Base-by-base conservation (phyloP, 495 filamentous ascomycete species). In the Neurospora sublineolata region DNA sequence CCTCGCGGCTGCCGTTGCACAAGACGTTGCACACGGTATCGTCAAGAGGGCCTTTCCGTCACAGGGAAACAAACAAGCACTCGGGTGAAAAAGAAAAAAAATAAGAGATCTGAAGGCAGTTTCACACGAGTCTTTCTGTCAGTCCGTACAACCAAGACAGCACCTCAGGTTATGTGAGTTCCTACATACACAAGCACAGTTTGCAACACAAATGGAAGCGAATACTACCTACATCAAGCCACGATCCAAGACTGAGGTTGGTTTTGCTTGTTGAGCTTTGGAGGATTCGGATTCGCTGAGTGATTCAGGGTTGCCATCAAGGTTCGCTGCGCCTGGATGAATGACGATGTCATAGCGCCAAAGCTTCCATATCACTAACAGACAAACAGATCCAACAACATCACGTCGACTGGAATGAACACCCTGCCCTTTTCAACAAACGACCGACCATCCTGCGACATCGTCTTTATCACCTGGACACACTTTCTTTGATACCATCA, bases 271-370 rank as follows among this genome's bases (percentile, higher is more conserved):
- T 42, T 18, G 40, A 42, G 5, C 11, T 41, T 41, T 41, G 39
- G 11, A 4, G 11, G 39, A 4, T 18, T 42, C 5, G 40, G 40
- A 64, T 64, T 64, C 52, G 52, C 27, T 9, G 14, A 33, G 27
- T 33, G 52, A 27, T 60, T 60, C 52, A 60, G 27, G 52, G 52
- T 60, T 60, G 52, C 52, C 52, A 60, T 60, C 52, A 60, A 60
- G 52, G 52, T 60, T 60, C 52, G 27, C 52, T 60, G 27, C 52
- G 52, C 27, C 52, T 60, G 52, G 14, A 60, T 33, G 52, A 36
- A 72, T 72, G 72, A 74, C 70, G 72, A 74, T 76, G 68, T 75
- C 71, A 72, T 74, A 68, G 69, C 52, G 52, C 27, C 52, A 33
- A 64, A 64, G 52, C 52, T 33, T 64, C 52, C 52, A 27, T 58